phyloP scores from a whole-genome alignment of 306 rosid species.

The Sicyos edulis region DNA sequence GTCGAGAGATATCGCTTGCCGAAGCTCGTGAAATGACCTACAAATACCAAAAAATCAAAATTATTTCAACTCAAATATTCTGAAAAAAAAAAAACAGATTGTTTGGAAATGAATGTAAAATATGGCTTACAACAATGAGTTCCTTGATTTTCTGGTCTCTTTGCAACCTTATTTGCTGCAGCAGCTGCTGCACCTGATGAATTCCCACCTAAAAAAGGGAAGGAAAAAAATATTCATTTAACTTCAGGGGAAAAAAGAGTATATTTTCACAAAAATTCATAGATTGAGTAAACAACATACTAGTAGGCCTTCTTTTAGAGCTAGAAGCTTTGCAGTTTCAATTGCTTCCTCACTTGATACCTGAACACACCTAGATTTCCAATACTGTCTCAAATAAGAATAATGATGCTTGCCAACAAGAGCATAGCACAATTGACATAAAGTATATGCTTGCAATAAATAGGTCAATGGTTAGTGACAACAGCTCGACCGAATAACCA shows the following conservation, averaged over 20 bases:
- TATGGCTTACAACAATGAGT: constrained; percentile 52
- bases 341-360: constrained; percentile 62
- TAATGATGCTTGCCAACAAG: too few relatives aligned
- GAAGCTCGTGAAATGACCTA: constrained; percentile 58
- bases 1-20: constrained; percentile 55
- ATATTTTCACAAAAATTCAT: not conserved
- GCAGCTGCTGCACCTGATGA: constrained; percentile 87
- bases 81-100: not conserved
- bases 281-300: constrained; percentile 23
- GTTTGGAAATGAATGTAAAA: constrained; percentile 24
- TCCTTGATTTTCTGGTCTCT: constrained; percentile 62
- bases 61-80: too few relatives aligned
- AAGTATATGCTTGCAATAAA: too few relatives aligned
- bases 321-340: constrained; percentile 58
- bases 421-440: too few relatives aligned
- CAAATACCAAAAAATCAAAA: not conserved
- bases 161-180: constrained; percentile 58
- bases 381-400: not conserved
- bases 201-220: constrained; percentile 53
- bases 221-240: not conserved
- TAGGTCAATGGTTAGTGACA: too few relatives aligned
- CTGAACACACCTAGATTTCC: constrained; percentile 25
- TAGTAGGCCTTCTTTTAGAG: constrained; percentile 77
- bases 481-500: too few relatives aligned
- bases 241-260: not conserved